These are phyloP conservation scores for Talaromyces sp. DNA, from an alignment of 2,329 filamentous ascomycete species.

Conservation along the genomic window DNA sequence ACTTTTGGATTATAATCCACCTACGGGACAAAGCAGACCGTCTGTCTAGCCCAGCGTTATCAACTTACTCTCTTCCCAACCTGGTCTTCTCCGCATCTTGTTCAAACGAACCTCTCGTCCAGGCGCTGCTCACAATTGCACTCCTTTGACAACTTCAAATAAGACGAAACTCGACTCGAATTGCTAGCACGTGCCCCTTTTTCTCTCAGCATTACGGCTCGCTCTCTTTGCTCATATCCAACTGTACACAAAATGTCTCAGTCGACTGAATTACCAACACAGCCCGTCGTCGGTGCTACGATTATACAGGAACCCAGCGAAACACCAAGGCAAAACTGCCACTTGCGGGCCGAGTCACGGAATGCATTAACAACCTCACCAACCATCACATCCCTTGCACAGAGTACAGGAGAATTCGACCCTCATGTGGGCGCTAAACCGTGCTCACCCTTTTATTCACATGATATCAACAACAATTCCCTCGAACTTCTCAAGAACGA, in stretches of 20 bases:
- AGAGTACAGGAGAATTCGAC: conserved; percentile 13
- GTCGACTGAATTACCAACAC: conserved; percentile 11
- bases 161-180: not conserved
- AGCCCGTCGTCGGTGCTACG: conserved; percentile 14
- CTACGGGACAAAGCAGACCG: not conserved
- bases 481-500: conserved; percentile 28
- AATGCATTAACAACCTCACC: conserved; percentile 1
- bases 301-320: conserved; percentile 2
- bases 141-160: not conserved
- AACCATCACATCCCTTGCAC: conserved; percentile 10
- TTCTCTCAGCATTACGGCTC: not conserved
- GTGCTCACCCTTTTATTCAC: conserved; percentile 16
- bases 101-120: not conserved
- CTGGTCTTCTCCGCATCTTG: not conserved
- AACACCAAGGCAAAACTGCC: not conserved
- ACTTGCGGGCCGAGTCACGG: not conserved
- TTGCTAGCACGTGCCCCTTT: not conserved
- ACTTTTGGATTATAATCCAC: not conserved
- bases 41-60: not conserved
- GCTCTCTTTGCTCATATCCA: not conserved
- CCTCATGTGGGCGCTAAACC: conserved; percentile 20
- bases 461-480: conserved; percentile 24
- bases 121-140: not conserved
- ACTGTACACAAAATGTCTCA: conserved; percentile 7
- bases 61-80: not conserved